Evolutionary conservation across 2,329 filamentous ascomycete genomes (phyloP), one percentile per base, ranked within the genome.

Genomic region (Colletotrichum magnum): DNA sequence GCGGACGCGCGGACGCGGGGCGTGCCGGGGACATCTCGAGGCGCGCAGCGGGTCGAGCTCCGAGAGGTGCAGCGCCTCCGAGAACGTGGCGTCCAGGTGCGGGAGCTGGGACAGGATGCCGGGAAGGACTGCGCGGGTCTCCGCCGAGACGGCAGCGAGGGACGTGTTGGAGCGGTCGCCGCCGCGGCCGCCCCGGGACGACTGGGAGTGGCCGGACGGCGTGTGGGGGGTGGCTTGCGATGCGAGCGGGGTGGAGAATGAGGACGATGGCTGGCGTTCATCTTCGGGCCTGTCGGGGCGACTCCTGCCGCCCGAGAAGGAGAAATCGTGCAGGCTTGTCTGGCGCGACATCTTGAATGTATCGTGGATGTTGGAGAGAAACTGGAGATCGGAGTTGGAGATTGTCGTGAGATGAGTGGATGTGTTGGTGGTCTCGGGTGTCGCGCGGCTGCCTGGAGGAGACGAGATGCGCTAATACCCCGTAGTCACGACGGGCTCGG

Each of bases 101-200:
- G 85, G 86, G 4, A 86, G 74, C 21, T 83, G 75, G 13, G 77
- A 69, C 3, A 89, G 77, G 28, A 89, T 81, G 7, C 75, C 77
- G 2, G 86, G 86, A 0, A 89, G 81, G 5, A 83, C 77, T 2
- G 72, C 71, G 45, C 79, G 80, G 10, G 87, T 89, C 72, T 89
- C 86, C 58, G 77, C 75, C 6, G 86, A 85, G 18, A 82, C 76
- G 1, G 58, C 21, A 15, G 66, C 66, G 5, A 69, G 66, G 5
- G 54, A 48, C 0, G 62, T 41, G 18, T 59, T 69, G 2, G 50
- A 65, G 32, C 66, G 66, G 4, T 69, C 66, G 47, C 64, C 21
- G 5, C 50, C 10, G 24, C 59, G 50, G 18, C 18, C 15, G 26
- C 50, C 26, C 26, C 9, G 48, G 18, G 9, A 28, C 7, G 60